Evolutionary conservation across 2,329 filamentous ascomycete genomes (phyloP).

Genomic region (Cladosporium sp.): DNA sequence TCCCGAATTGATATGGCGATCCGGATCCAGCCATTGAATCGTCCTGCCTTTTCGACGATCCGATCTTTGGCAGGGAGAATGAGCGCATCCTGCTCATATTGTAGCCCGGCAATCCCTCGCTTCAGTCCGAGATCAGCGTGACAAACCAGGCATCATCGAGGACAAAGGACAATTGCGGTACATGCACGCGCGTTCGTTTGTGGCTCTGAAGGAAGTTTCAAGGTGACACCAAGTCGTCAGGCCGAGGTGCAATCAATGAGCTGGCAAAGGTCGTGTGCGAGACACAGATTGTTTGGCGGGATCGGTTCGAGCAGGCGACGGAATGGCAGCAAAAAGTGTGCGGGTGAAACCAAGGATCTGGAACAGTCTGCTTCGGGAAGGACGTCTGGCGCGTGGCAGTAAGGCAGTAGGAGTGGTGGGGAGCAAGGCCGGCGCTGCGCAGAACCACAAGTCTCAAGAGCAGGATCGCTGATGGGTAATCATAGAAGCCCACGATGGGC

Average conservation of each 20-base stretch:
- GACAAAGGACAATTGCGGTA: conserved; percentile 17
- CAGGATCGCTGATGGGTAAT: not conserved
- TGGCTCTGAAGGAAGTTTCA: conserved; percentile 20
- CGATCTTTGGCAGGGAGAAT: conserved; percentile 24
- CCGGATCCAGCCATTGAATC: conserved; percentile 20
- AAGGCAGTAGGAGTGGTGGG: conserved; percentile 6
- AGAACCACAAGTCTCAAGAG: not conserved
- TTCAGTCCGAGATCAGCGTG: conserved; percentile 12
- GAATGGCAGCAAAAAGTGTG: conserved; percentile 7
- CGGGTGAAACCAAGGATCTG: conserved; percentile 12
- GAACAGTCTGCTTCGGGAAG: conserved; percentile 6
- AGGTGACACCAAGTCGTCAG: conserved; percentile 21
- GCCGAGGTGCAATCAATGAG: conserved; percentile 14
- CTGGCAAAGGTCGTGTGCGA: conserved; percentile 11
- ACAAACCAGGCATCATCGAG: conserved; percentile 12
- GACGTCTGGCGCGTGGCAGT: conserved; percentile 10
- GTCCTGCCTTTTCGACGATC: conserved; percentile 17
- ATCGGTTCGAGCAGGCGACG: conserved; percentile 1
- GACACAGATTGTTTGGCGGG: conserved; percentile 12
- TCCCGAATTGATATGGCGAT: conserved; percentile 22
- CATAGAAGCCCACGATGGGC: not conserved
- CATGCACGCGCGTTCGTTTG: conserved; percentile 22
- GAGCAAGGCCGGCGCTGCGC: conserved; percentile 1
- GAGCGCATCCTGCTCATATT: conserved; percentile 29
- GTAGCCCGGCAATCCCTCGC: conserved; percentile 14